A percentile compares a stretch with the other conserved stretches of the same genome.
These are phyloP conservation scores for Phaffomyces opuntiae DNA, from an alignment of 805 yeast species.

Conservation along the genomic window DNA sequence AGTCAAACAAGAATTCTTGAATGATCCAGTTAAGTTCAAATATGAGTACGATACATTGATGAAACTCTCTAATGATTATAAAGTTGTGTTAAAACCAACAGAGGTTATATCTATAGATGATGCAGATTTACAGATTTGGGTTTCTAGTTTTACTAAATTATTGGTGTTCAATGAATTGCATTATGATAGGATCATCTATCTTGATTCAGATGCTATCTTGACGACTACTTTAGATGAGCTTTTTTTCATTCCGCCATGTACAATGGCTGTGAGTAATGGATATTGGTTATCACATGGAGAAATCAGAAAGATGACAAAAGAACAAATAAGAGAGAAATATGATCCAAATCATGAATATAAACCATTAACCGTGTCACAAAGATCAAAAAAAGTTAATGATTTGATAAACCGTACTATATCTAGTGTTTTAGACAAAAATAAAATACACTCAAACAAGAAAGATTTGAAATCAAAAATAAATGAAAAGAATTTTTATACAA, in stretches of 20 bases:
- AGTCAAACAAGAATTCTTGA: constrained; percentile 25
- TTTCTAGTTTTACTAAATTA: constrained; percentile 47
- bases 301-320: constrained; percentile 18
- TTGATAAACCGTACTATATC: constrained; percentile 4
- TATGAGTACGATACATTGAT: constrained; percentile 8
- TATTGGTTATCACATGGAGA: constrained; percentile 30
- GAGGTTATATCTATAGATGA: constrained; percentile 13
- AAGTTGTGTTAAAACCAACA: constrained; percentile 14
- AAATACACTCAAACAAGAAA: background rate
- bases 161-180: constrained; percentile 41
- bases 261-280: constrained; percentile 40
- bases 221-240: constrained; percentile 40
- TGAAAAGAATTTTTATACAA: constrained; percentile 15
- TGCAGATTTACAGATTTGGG: constrained; percentile 31
- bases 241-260: constrained; percentile 41
- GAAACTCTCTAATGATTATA: constrained; percentile 5
- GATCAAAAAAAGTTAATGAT: constrained; percentile 11
- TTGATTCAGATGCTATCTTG: constrained; percentile 50
- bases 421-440: background rate
- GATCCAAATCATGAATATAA: constrained; percentile 15
- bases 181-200: constrained; percentile 46
- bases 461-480: constrained; percentile 2
- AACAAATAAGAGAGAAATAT: constrained; percentile 14
- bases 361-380: constrained; percentile 17
- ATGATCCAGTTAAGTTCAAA: constrained; percentile 12